Evolutionary conservation across 129 eudicot genomes (phyloP).

Genomic region (Oenanthe sinensis): DNA sequence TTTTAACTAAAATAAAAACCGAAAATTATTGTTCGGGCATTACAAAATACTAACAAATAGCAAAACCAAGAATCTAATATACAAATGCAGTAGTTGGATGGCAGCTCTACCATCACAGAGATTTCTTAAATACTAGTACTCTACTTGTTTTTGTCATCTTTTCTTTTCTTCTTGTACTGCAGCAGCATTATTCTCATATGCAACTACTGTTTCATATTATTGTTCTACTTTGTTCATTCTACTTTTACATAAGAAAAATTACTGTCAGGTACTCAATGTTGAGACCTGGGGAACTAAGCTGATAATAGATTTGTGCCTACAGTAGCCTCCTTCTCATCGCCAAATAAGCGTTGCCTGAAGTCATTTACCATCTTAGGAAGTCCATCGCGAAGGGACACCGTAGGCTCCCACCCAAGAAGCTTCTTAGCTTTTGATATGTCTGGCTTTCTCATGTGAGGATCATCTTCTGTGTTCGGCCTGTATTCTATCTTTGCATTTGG

Average conservation of each 20-base stretch:
- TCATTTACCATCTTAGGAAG: constrained; percentile 77
- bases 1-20: not conserved
- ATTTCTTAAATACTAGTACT: not conserved
- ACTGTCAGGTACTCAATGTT: not conserved
- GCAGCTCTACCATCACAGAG: not conserved
- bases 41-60: not conserved
- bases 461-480: constrained; percentile 79
- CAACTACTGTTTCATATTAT: not conserved
- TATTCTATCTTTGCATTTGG: constrained; percentile 68
- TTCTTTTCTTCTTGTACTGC: not conserved
- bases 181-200: not conserved
- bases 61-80: not conserved
- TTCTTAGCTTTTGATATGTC: constrained; percentile 67
- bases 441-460: constrained; percentile 88
- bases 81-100: constrained; percentile 6
- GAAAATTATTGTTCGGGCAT: not conserved
- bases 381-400: constrained; percentile 58
- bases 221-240: not conserved
- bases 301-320: not conserved
- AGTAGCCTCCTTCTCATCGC: constrained; percentile 25
- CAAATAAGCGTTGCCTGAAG: constrained; percentile 63
- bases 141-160: not conserved
- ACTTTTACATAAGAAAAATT: not conserved
- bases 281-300: not conserved
- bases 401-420: constrained; percentile 79